phyloP scores from a whole-genome alignment of 2,329 filamentous ascomycete species.

The Fusarium continuum region DNA sequence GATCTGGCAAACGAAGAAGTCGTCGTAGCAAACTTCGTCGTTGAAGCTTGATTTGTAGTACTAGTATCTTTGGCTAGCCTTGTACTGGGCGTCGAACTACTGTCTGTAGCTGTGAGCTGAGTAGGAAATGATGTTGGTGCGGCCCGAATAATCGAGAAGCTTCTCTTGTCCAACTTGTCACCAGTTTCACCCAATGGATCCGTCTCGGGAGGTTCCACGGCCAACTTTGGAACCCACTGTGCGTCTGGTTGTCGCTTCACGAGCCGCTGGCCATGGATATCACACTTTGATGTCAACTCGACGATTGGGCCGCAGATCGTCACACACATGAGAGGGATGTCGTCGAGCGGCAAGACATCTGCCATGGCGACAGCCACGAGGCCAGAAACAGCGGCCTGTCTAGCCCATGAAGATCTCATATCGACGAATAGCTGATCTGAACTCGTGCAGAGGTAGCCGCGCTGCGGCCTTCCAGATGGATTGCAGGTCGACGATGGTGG shows the following conservation, averaged over 20 bases:
- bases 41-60: conserved; percentile 4
- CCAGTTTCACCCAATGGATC: too few relatives aligned
- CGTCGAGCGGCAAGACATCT: conserved; percentile 47
- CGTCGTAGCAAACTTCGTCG: conserved; percentile 1
- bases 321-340: conserved; percentile 52
- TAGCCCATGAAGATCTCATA: conserved; percentile 44
- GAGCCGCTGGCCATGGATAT: conserved; percentile 40
- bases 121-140: conserved; percentile 47
- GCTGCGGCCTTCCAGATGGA: not conserved
- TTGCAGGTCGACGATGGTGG: conserved; percentile 15
- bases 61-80: conserved; percentile 6
- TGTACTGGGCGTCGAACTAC: conserved; percentile 19
- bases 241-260: conserved; percentile 39
- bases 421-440: not conserved
- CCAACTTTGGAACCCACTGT: conserved; percentile 37
- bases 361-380: conserved; percentile 43
- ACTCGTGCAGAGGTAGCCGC: not conserved
- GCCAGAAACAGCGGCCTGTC: conserved; percentile 44
- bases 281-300: conserved; percentile 52
- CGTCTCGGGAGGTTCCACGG: conserved; percentile 24
- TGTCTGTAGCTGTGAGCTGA: conserved; percentile 16
- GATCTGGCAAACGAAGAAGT: conserved; percentile 9
- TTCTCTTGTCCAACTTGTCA: conserved; percentile 31
- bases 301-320: conserved; percentile 56
- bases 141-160: conserved; percentile 45